Evolutionary conservation across 768 basidiomycete species (phyloP).

Genomic region (Agrocybe pediades): DNA sequence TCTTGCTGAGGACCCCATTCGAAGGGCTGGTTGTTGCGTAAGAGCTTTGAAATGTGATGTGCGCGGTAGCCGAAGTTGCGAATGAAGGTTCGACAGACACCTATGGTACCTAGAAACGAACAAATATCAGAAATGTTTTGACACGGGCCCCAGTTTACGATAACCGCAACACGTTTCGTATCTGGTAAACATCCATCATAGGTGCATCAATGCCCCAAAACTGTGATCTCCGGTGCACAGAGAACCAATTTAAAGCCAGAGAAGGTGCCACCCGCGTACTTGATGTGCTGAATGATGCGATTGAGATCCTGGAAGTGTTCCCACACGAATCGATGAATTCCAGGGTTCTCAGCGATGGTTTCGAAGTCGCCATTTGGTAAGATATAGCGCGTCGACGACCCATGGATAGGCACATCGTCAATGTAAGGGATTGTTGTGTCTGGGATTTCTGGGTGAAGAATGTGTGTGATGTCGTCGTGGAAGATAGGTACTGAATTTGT

Average conservation of each 20-base stretch:
- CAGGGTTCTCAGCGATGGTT: constrained; percentile 22
- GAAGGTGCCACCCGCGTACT: constrained; percentile 35
- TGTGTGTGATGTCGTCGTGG: no score
- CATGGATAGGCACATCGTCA: no score
- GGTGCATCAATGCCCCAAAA: no score
- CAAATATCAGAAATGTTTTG: constrained; percentile 21
- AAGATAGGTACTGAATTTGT: no score
- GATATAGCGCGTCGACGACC: constrained; percentile 11
- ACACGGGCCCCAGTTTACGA: not conserved
- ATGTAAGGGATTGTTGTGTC: no score
- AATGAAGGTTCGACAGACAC: constrained; percentile 30
- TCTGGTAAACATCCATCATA: no score
- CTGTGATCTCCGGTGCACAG: constrained; percentile 10
- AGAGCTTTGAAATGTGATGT: constrained; percentile 24
- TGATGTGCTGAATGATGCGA: constrained; percentile 34
- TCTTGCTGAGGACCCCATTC: constrained; percentile 28
- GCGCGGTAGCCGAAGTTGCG: constrained; percentile 24
- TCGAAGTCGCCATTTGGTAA: constrained; percentile 18
- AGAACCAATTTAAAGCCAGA: constrained; percentile 21
- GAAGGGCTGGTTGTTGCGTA: constrained; percentile 27
- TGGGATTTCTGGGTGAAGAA: constrained; percentile 15
- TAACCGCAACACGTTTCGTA: no score
- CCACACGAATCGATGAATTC: constrained; percentile 36
- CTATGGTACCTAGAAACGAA: constrained; percentile 32
- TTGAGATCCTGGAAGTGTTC: constrained; percentile 38